These are phyloP conservation scores for Clonostachys solani DNA, from an alignment of 2,329 filamentous ascomycete genomes.

Conservation along the genomic window DNA sequence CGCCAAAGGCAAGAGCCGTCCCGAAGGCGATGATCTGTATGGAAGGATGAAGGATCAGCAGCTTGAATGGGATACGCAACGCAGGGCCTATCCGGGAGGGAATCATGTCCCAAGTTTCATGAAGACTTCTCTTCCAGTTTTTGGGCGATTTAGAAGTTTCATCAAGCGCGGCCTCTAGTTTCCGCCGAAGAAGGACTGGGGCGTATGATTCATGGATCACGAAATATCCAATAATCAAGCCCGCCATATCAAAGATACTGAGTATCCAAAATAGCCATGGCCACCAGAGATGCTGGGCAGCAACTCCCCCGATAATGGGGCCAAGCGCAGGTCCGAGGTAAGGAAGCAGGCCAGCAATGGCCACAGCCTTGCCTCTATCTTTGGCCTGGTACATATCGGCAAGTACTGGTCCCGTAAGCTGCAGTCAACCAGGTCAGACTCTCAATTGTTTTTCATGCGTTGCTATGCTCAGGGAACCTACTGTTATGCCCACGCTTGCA, in stretches of 20 bases:
- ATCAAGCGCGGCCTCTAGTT: not conserved
- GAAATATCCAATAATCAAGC: constrained; percentile 49
- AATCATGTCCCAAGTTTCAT: not conserved
- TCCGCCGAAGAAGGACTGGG: constrained; percentile 46
- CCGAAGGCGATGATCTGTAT: constrained; percentile 39
- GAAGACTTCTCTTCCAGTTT: not conserved
- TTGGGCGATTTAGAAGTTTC: constrained; percentile 1
- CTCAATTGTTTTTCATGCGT: not conserved
- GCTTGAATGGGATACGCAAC: constrained; percentile 15
- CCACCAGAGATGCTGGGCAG: constrained; percentile 60
- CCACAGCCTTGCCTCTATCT: constrained; percentile 27
- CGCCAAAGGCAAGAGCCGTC: constrained; percentile 42
- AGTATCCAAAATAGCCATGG: constrained; percentile 68
- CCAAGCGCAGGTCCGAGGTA: constrained; percentile 61
- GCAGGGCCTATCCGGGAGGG: not conserved
- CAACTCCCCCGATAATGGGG: constrained; percentile 63
- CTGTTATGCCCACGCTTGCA: constrained; percentile 19
- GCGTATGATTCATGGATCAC: constrained; percentile 56
- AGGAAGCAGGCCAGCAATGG: constrained; percentile 18
- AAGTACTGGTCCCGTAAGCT: constrained; percentile 26
- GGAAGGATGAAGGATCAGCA: constrained; percentile 38
- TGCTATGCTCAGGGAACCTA: constrained; percentile 7
- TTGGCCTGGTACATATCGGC: constrained; percentile 26
- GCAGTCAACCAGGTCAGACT: not conserved
- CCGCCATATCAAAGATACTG: constrained; percentile 49